Base-by-base conservation (phyloP, 1,139 yeast species). In the Geotrichum citri-aurantii region DNA sequence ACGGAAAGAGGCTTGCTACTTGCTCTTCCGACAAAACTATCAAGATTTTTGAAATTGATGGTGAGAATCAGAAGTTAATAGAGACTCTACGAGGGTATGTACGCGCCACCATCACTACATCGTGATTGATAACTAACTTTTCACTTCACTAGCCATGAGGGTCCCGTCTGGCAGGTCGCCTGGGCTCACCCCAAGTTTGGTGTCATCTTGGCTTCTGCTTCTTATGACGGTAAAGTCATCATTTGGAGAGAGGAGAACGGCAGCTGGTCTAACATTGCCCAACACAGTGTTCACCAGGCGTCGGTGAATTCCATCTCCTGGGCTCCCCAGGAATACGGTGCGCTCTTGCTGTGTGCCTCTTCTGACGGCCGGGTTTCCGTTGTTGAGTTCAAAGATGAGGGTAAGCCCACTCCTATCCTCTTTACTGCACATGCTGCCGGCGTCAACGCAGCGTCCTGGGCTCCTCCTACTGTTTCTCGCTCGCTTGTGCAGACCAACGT, bases 181-280 rank as follows among this genome's bases (percentile, higher is more conserved):
- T 93, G 99, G 99, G 98, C 99, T 1, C 99, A 95, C 72, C 99
- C 99, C 49, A 93, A 93, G 73, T 93, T 93, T 70, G 99, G 99
- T 44, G 87, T 91, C 6, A 89, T 93, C 65, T 79, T 93, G 65
- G 99, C 99, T 0, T 87, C 96, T 31, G 91, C 96, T 65, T 89
- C 97, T 0, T 95, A 90, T 69, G 99, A 93, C 70, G 99, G 99
- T 58, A 87, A 86, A 69, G 98, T 90, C 10, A 77, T 92, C 64
- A 85, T 95, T 68, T 93, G 99, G 99, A 87, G 91, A 70, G 97
- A 93, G 73, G 97, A 90, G 68, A 85, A 86, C 59, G 92, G 88
- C 57, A 84, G 81, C 67, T 95, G 99, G 99, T 78, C 88, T 37
- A 86, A 85, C 67, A 88, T 93, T 67, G 89, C 95, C 17, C 92